Percentiles rank a stretch among this genome's conserved stretches.
Evolutionary conservation across 2,329 filamentous ascomycete genomes (phyloP).

Genomic region (Colletotrichum tabaci): DNA sequence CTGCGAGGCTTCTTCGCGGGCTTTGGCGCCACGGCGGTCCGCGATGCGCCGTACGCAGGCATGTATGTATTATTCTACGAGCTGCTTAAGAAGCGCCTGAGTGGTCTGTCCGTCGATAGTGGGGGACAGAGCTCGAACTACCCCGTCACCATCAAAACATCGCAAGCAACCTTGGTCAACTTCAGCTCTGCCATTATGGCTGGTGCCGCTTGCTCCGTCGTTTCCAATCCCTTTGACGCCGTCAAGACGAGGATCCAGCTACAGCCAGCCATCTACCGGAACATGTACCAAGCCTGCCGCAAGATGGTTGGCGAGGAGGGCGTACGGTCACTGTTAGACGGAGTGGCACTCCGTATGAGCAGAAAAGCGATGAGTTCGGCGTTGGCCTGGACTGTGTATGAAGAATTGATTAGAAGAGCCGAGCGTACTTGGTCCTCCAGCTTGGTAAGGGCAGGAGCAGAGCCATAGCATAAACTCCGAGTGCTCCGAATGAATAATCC

Average conservation of each 20-base stretch:
- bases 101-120: constrained; percentile 41
- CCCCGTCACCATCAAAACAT: constrained; percentile 24
- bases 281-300: constrained; percentile 82
- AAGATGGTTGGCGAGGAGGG: constrained; percentile 90
- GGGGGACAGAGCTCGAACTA: neutral
- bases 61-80: constrained; percentile 97
- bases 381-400: constrained; percentile 97
- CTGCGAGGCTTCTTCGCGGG: constrained; percentile 90
- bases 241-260: constrained; percentile 96
- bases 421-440: constrained; percentile 49
- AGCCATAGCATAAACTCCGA: constrained; percentile 24
- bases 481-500: constrained; percentile 4
- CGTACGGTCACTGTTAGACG: constrained; percentile 84
- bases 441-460: constrained; percentile 17
- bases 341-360: constrained; percentile 87
- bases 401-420: constrained; percentile 87
- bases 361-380: constrained; percentile 94
- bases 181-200: constrained; percentile 87
- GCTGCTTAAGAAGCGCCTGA: constrained; percentile 78
- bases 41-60: constrained; percentile 97
- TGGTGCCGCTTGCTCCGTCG: constrained; percentile 84
- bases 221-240: constrained; percentile 97
- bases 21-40: constrained; percentile 91
- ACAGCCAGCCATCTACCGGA: constrained; percentile 85
- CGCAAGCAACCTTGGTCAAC: constrained; percentile 64